Base-by-base conservation (phyloP, 2,329 filamentous ascomycete species). In the Colletotrichum sp. region DNA sequence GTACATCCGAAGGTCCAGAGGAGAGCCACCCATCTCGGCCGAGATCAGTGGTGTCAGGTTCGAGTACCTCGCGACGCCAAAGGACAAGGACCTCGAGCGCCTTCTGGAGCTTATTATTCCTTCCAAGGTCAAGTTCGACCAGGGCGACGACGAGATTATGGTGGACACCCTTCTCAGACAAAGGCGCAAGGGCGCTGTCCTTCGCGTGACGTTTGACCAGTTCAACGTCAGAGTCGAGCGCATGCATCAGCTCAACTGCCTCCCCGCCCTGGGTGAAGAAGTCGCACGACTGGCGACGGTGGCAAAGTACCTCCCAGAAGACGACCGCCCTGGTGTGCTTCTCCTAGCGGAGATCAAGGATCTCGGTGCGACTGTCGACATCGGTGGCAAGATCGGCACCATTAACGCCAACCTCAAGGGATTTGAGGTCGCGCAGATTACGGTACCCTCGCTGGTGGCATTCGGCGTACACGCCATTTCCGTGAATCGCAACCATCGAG, bases 281-380 rank as follows among this genome's bases (percentile, higher is more conserved):
- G 83, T 99, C 65, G 90, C 93, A 7, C 95, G 94, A 79, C 88
- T 99, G 7, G 95, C 96, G 1, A 96, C 93, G 1, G 95, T 99
- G 30, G 92, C 96, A 8, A 99, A 98, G 82, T 99, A 99, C 82
- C 89, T 99, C 4, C 96, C 97, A 0, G 96, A 99, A 80, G 97
- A 99, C 84, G 96, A 99, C 80, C 92, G 96, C 3, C 97, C 97
- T 3, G 97, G 97, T 0, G 88, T 99, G 24, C 88, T 99, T 49
- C 96, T 93, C 0, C 87, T 99, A 49, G 88, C 90, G 1, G 88
- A 92, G 34, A 84, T 98, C 69, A 91, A 92, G 69, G 91, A 92
- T 21, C 80, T 95, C 8, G 89, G 93, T 32, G 84, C 91, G 10
- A 87, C 89, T 30, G 84, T 95, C 12, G 90, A 94, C 59, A 83